Evolutionary conservation across 2,329 filamentous ascomycete species (phyloP).

Genomic region (Alternaria viburni): DNA sequence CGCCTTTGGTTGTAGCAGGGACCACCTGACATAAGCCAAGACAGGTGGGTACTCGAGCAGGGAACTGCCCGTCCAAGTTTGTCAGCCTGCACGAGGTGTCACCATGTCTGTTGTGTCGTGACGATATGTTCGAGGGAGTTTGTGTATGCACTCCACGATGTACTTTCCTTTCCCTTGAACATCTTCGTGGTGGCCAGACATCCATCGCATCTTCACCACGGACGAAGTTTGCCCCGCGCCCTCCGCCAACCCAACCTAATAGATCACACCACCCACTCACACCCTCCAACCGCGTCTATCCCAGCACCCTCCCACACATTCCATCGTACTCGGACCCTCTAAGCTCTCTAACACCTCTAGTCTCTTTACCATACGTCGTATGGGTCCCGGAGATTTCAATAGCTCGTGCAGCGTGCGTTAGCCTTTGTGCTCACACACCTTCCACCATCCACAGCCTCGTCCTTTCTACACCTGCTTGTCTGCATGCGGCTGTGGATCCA

Average conservation of each 20-base stretch:
- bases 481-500: conserved; percentile 2
- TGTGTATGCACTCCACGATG: background rate
- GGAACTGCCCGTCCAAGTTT: background rate
- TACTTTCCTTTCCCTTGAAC: background rate
- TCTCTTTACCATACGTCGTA: background rate
- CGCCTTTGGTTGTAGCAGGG: conserved; percentile 22
- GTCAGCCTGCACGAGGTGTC: background rate
- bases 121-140: background rate
- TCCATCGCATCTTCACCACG: background rate
- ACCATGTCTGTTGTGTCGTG: background rate
- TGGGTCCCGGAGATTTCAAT: conserved; percentile 19
- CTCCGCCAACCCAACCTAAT: background rate
- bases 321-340: background rate
- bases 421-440: background rate
- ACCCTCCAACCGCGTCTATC: background rate
- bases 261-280: background rate
- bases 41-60: background rate
- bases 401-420: conserved; percentile 17
- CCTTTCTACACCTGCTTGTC: background rate
- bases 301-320: background rate
- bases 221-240: background rate
- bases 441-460: background rate
- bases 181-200: background rate
- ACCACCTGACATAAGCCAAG: conserved; percentile 14
- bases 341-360: background rate